phyloP scores from a whole-genome alignment of 2,329 filamentous ascomycete genomes.

The Penicillium vulpinum region DNA sequence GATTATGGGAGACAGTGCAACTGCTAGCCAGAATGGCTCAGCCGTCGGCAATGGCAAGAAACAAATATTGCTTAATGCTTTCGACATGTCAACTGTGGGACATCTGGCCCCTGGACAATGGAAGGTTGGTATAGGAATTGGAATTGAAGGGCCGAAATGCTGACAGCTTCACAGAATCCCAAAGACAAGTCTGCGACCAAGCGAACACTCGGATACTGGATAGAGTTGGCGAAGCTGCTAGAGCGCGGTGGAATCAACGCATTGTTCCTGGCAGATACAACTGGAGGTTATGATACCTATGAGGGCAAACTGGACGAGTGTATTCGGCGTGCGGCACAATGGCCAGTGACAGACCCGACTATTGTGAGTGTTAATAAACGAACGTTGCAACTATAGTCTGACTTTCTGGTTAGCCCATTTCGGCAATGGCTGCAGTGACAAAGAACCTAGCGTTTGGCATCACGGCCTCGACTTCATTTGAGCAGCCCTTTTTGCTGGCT shows the following conservation, averaged over 20 bases:
- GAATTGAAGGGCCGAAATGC: background rate
- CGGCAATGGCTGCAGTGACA: constrained; percentile 66
- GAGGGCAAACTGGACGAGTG: constrained; percentile 60
- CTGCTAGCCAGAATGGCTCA: constrained; percentile 19
- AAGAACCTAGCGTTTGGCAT: constrained; percentile 65
- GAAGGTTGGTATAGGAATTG: constrained; percentile 51
- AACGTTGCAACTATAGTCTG: background rate
- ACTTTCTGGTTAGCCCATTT: constrained; percentile 52
- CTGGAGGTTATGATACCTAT: constrained; percentile 65
- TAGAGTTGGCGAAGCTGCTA: constrained; percentile 62
- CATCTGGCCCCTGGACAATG: constrained; percentile 67
- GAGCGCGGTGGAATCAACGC: constrained; percentile 65
- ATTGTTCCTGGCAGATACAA: constrained; percentile 66
- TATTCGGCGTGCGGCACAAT: constrained; percentile 63
- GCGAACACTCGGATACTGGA: constrained; percentile 62
- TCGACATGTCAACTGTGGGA: constrained; percentile 66
- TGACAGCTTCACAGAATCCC: constrained; percentile 51
- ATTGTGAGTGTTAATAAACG: constrained; percentile 51
- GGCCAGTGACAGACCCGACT: constrained; percentile 64
- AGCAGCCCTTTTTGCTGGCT: constrained; percentile 62
- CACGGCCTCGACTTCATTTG: constrained; percentile 63
- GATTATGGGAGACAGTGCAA: constrained; percentile 16
- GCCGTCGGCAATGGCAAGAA: constrained; percentile 42
- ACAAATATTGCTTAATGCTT: constrained; percentile 63
- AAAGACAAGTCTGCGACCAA: constrained; percentile 63